These are phyloP conservation scores for Cryphonectria carpinicola DNA, from an alignment of 2,329 filamentous ascomycete species.

Conservation along the genomic window DNA sequence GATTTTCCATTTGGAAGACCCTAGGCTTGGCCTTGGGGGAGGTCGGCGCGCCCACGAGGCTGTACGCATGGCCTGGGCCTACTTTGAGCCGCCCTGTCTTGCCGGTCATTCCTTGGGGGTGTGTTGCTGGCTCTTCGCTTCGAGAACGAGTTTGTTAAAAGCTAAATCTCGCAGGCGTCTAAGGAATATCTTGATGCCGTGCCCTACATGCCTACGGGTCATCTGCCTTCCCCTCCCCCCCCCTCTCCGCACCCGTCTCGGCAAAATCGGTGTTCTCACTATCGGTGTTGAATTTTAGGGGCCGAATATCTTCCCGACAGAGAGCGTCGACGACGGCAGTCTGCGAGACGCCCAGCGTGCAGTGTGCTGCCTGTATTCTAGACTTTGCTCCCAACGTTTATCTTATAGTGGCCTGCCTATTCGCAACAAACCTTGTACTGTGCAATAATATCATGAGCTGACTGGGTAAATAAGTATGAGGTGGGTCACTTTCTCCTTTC, in stretches of 20 bases:
- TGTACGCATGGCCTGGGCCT: not conserved
- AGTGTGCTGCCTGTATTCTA: not conserved
- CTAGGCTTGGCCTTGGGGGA: not conserved
- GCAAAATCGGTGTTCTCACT: not conserved
- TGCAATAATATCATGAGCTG: not conserved
- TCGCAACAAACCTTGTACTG: not conserved
- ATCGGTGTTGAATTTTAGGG: constrained; percentile 1
- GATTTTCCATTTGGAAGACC: not conserved
- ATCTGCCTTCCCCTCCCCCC: not conserved
- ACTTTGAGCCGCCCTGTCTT: not conserved
- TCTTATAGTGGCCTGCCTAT: not conserved
- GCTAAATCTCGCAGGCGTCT: not conserved
- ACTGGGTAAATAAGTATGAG: not conserved
- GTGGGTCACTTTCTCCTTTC: not conserved
- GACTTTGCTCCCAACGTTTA: not conserved
- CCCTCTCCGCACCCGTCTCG: not conserved
- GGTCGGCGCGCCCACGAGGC: not conserved
- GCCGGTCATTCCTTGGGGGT: not conserved
- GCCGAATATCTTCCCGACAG: not conserved
- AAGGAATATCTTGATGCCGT: constrained; percentile 4
- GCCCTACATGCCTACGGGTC: not conserved
- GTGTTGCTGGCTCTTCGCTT: not conserved
- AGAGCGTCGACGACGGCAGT: not conserved
- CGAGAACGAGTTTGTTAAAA: not conserved
- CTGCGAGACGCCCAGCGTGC: not conserved